A percentile compares a stretch with the other conserved stretches of the same genome.
Conservation (phyloP, 2,329 filamentous ascomycete species). For the Pseudocercospora musae region DNA sequence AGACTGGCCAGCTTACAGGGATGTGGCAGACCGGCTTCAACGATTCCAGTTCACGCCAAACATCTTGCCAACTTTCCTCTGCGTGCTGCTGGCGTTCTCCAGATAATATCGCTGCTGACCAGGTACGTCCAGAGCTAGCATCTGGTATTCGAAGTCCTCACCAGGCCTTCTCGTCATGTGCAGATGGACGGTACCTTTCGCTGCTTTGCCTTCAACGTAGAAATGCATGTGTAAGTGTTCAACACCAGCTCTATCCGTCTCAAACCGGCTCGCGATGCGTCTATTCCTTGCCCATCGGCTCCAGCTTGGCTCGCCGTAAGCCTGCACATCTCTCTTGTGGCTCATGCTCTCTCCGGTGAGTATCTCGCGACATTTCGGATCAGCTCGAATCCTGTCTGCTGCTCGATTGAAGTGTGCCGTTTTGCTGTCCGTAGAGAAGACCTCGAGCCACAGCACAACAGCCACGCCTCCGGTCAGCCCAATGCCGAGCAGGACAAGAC, state of each 20-base stretch:
- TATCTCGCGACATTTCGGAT: conserved; percentile 66
- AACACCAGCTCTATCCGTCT: conserved; percentile 69
- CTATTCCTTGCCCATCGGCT: conserved; percentile 74
- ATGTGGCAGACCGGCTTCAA: not conserved
- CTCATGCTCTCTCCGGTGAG: conserved; percentile 61
- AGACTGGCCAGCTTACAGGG: not conserved
- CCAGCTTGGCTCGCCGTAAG: conserved; percentile 75
- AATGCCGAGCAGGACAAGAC: conserved; percentile 70
- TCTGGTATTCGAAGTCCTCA: conserved; percentile 69
- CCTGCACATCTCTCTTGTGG: conserved; percentile 64
- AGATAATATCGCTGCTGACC: conserved; percentile 63
- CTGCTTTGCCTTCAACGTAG: conserved; percentile 74
- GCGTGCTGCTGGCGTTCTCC: conserved; percentile 57
- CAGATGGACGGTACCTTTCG: conserved; percentile 69
- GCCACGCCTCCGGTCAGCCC: conserved; percentile 73
- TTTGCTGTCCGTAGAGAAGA: conserved; percentile 79
- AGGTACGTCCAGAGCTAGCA: conserved; percentile 75
- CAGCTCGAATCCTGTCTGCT: conserved; percentile 71
- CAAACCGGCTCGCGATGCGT: conserved; percentile 50
- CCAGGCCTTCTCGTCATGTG: conserved; percentile 71
- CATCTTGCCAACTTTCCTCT: conserved; percentile 44
- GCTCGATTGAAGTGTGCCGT: conserved; percentile 85
- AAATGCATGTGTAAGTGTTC: conserved; percentile 85
- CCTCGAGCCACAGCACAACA: conserved; percentile 75
- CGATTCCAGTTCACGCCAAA: conserved; percentile 61